Evolutionary conservation across 345 rosid species (phyloP), one percentile per base, ranked within the genome.

Genomic region (Lepidium sativum): DNA sequence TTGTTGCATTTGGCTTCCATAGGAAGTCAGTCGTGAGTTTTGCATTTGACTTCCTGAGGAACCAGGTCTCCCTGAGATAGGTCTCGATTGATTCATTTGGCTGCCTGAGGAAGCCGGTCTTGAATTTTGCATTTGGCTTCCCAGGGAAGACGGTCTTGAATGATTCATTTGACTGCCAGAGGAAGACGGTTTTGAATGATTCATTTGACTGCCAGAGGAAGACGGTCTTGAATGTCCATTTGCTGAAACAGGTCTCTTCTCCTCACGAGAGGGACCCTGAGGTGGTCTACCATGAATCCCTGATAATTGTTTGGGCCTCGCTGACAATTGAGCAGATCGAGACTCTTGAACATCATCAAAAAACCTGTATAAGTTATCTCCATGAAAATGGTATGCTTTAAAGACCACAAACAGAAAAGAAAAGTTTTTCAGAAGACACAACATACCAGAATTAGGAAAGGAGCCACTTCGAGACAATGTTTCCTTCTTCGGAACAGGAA

Each of bases 321-420:
- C 66, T 39, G 80, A 75, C 53, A 75, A 44, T 41, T 78, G 85
- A 73, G 81, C 82, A 41, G 87, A 45, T 14, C 81, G 84, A 14
- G 81, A 83, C 78, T 84, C 97, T 92, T 85, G 78, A 86, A 85
- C 83, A 85, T 81, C 80, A 81, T 77, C 67, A 81, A 81, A 83
- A 82, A 84, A 56, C 78, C 90, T 80, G 82, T 73, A 71, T 85
- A 84, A 85, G 85, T 84, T 80, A 75, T 77, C 84, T 75, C 70
- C 72, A 80, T 86, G 75, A 78, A 79, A 77, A 79, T 76, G 83
- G 68, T 63, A 75, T 69, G 81, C 66, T 79, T 69, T 60, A 61
- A 65, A 72, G 44, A 71, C 45, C 56, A 71, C 71, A 20, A 42
- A 38, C 10, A 25, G 29, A 44, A 57, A 33, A 77, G 39, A 5